These are phyloP conservation scores for Aureobasidium lini DNA, from an alignment of 2,329 filamentous ascomycete species.

Conservation along the genomic window DNA sequence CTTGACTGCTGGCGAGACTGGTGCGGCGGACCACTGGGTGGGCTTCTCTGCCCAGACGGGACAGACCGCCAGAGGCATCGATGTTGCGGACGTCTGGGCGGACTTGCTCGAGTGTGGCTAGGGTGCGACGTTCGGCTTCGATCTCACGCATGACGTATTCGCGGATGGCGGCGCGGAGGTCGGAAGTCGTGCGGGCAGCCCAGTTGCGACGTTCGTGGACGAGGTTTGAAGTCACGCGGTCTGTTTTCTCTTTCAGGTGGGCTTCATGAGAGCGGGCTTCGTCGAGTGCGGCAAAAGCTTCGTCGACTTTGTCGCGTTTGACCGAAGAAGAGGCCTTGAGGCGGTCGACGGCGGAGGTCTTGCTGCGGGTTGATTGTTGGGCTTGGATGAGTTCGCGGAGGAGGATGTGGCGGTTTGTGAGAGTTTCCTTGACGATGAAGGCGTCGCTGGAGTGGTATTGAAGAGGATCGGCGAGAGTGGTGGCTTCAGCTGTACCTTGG, in stretches of 20 bases:
- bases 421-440: constrained; percentile 95
- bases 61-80: constrained; percentile 82
- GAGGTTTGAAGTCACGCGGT: constrained; percentile 81
- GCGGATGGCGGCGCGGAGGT: constrained; percentile 73
- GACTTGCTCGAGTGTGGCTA: constrained; percentile 88
- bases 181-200: constrained; percentile 80
- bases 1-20: constrained; percentile 79
- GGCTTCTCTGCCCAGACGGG: constrained; percentile 77
- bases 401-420: constrained; percentile 95
- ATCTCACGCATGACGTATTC: constrained; percentile 94
- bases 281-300: constrained; percentile 84
- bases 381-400: constrained; percentile 89
- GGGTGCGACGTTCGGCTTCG: constrained; percentile 83
- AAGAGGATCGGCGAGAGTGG: constrained; percentile 85
- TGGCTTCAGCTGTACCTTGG: constrained; percentile 92
- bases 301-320: constrained; percentile 90
- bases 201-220: constrained; percentile 82
- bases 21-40: constrained; percentile 68
- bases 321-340: constrained; percentile 82
- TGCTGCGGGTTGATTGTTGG: constrained; percentile 74
- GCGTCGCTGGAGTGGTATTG: constrained; percentile 93
- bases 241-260: constrained; percentile 76
- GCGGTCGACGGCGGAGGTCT: constrained; percentile 77
- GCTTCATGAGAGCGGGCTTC: constrained; percentile 78
- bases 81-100: constrained; percentile 89